Conservation (phyloP, 202 grass and related monocot species). For the Tripidium arundinaceum region DNA sequence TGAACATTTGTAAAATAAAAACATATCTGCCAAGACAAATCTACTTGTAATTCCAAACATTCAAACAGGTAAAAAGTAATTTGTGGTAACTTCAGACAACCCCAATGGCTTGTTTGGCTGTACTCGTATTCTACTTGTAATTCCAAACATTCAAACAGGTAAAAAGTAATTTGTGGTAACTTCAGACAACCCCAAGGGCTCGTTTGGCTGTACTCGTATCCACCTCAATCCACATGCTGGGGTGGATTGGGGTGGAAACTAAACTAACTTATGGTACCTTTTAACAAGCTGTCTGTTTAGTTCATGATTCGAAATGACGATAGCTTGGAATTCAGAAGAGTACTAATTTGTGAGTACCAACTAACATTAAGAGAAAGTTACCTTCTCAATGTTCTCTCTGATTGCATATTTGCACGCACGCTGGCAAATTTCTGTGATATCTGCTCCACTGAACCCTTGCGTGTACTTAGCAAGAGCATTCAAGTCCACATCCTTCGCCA, state of each 20-base stretch:
- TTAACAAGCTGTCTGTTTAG: neutral
- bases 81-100: neutral
- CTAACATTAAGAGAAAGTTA: slow-evolving; percentile 14
- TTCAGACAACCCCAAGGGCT: too few relatives aligned
- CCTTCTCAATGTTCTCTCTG: slow-evolving; percentile 96
- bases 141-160: too few relatives aligned
- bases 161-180: too few relatives aligned
- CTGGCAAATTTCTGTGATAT: slow-evolving; percentile 96
- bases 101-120: too few relatives aligned
- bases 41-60: neutral
- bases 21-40: neutral
- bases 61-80: neutral
- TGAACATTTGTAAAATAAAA: neutral
- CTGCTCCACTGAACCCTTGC: slow-evolving; percentile 88
- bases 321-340: neutral
- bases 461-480: slow-evolving; percentile 81
- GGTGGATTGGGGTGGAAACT: neutral
- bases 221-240: too few relatives aligned
- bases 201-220: too few relatives aligned
- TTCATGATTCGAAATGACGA: too few relatives aligned
- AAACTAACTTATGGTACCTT: neutral
- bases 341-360: neutral
- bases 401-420: slow-evolving; percentile 93
- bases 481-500: slow-evolving; percentile 85
- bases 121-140: too few relatives aligned